Evolutionary conservation across 2,329 filamentous ascomycete species (phyloP), one percentile per base, ranked within the genome.

Genomic region (Penicillium hordei): DNA sequence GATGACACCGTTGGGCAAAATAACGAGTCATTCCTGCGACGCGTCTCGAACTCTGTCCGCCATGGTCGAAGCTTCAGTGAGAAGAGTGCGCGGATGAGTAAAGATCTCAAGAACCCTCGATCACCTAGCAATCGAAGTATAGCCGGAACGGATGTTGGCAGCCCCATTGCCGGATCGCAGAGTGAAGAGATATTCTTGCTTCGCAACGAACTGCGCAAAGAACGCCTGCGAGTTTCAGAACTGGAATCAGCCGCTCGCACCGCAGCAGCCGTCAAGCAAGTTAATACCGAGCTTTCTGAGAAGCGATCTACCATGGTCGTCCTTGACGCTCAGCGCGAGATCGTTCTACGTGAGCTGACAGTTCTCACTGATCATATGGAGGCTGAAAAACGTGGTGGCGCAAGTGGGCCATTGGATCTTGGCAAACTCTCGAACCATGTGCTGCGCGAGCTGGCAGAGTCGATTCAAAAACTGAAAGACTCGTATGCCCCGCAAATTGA

Each of bases 291-390:
- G 71, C 80, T 97, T 25, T 83, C 90, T 36, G 93, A 97, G 75
- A 97, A 97, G 79, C 85, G 94, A 58, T 96, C 95, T 68, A 97
- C 94, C 0, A 94, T 99, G 73, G 93, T 93, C 7, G 90, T 95
- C 19, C 81, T 97, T 51, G 93, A 97, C 72, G 93, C 93, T 0
- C 91, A 97, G 75, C 91, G 92, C 50, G 93, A 97, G 76, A 93
- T 97, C 73, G 93, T 96, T 77, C 90, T 97, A 68, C 89, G 90
- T 40, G 92, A 97, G 74, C 81, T 97, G 19, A 91, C 96, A 70
- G 89, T 93, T 38, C 84, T 97, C 68, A 93, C 91, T 4, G 91
- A 93, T 45, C 93, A 94, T 71, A 86, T 97, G 21, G 89, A 93
- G 71, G 86, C 86, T 52, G 92, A 91, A 54, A 97, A 96, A 77